Conservation (phyloP, 257 asterid genomes). For the Nicotiana paniculata region DNA sequence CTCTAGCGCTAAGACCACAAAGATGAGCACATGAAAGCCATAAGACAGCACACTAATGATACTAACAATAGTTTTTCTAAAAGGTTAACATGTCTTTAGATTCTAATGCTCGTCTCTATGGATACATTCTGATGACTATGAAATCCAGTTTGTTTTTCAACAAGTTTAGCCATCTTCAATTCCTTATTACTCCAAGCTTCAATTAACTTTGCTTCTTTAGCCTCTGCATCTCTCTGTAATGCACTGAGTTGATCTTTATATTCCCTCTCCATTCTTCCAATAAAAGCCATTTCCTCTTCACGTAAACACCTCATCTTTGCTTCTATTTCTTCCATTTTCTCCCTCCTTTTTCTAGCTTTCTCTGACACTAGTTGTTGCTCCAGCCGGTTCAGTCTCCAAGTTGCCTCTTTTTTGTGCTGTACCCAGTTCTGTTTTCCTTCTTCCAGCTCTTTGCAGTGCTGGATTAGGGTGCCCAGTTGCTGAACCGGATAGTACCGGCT, state of each 20-base stretch:
- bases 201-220: constrained; percentile 59
- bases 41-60: background rate
- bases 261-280: constrained; percentile 57
- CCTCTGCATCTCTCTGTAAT: constrained; percentile 62
- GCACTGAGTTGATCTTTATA: constrained; percentile 50
- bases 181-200: constrained; percentile 58
- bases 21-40: background rate
- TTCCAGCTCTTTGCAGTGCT: constrained; percentile 54
- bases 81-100: background rate
- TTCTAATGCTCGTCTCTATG: constrained; percentile 5
- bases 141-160: constrained; percentile 35
- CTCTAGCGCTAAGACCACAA: background rate
- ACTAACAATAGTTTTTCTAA: background rate
- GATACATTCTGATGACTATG: constrained; percentile 21
- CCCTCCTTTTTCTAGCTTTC: constrained; percentile 56
- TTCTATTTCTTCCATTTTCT: constrained; percentile 55
- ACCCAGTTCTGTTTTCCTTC: constrained; percentile 62
- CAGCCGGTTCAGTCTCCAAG: constrained; percentile 70
- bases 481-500: constrained; percentile 33
- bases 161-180: constrained; percentile 42
- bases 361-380: constrained; percentile 74
- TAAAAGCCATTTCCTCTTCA: constrained; percentile 49
- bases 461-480: constrained; percentile 40
- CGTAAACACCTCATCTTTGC: constrained; percentile 40
- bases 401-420: constrained; percentile 64